These are phyloP conservation scores for Cyberlindnera americana DNA, from an alignment of 805 yeast species.

Conservation along the genomic window DNA sequence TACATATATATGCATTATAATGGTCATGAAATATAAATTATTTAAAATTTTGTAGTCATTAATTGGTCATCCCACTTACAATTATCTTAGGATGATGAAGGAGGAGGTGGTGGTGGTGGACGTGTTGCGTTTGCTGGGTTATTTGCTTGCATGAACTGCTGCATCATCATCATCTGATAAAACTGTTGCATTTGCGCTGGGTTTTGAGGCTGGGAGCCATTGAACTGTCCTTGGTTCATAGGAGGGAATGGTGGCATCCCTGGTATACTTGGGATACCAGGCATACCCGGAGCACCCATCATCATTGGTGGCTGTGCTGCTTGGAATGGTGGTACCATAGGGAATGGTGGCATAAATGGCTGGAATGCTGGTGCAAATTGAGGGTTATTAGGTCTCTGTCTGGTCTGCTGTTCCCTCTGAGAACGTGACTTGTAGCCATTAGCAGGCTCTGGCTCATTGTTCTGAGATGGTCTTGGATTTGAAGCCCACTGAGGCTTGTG, in stretches of 20 bases:
- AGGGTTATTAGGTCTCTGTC: constrained; percentile 2
- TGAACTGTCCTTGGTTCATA: too few relatives aligned
- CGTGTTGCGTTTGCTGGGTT: neutral
- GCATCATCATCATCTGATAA: constrained; percentile 29
- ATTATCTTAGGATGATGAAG: neutral
- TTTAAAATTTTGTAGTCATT: neutral
- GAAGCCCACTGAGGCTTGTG: constrained; percentile 8
- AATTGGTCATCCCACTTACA: too few relatives aligned
- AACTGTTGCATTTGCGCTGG: constrained; percentile 30
- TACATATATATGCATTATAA: constrained; percentile 1
- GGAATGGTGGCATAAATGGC: constrained; percentile 10
- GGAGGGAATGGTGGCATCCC: constrained; percentile 3
- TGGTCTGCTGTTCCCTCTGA: constrained; percentile 10
- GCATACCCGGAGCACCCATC: constrained; percentile 3
- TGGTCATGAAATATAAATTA: neutral
- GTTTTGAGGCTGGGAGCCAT: constrained; percentile 8
- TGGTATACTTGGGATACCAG: constrained; percentile 2
- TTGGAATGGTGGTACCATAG: constrained; percentile 6
- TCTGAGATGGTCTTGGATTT: neutral
- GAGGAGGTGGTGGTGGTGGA: constrained; percentile 3
- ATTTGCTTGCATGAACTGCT: constrained; percentile 11
- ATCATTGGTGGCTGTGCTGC: constrained; percentile 15
- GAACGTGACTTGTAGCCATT: constrained; percentile 12
- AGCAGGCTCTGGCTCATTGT: neutral
- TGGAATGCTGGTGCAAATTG: neutral